Evolutionary conservation across 495 filamentous ascomycete species (phyloP).

Genomic region (Xylaria grammica): DNA sequence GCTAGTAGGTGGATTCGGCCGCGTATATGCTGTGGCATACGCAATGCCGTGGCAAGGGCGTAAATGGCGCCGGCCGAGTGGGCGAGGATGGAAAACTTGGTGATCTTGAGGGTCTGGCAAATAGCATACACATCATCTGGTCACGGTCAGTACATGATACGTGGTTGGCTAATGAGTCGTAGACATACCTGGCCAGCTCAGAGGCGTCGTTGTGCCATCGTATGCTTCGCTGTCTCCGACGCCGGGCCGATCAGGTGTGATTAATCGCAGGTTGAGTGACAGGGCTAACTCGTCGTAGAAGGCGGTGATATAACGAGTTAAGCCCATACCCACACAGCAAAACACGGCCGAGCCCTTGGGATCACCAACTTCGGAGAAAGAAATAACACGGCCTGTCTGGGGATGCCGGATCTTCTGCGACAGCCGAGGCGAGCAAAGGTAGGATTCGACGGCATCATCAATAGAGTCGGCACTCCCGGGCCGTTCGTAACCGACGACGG

Average conservation of each 20-base stretch:
- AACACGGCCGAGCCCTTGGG: constrained; percentile 91
- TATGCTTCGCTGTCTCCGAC: constrained; percentile 91
- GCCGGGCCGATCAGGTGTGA: constrained; percentile 92
- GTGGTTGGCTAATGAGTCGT: too few species aligned
- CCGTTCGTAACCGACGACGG: constrained; percentile 57
- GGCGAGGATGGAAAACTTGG: constrained; percentile 96
- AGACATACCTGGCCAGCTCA: constrained; percentile 85
- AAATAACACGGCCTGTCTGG: constrained; percentile 83
- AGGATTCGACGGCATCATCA: constrained; percentile 85
- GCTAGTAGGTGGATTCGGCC: constrained; percentile 94
- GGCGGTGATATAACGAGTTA: constrained; percentile 93
- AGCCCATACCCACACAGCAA: constrained; percentile 96
- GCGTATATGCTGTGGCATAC: constrained; percentile 94
- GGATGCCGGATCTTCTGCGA: constrained; percentile 87
- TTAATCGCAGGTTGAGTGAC: constrained; percentile 85
- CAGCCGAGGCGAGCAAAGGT: constrained; percentile 79
- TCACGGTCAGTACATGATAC: constrained; percentile 21
- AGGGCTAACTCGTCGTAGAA: constrained; percentile 97
- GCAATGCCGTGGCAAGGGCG: constrained; percentile 91
- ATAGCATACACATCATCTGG: constrained; percentile 94
- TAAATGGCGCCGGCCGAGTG: constrained; percentile 98
- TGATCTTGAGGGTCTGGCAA: constrained; percentile 90
- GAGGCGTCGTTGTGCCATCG: constrained; percentile 80
- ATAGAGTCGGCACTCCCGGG: constrained; percentile 84
- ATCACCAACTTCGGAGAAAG: constrained; percentile 96